phyloP scores from a whole-genome alignment of 164 flowering plant genomes.

The Nymphaea thermarum region DNA sequence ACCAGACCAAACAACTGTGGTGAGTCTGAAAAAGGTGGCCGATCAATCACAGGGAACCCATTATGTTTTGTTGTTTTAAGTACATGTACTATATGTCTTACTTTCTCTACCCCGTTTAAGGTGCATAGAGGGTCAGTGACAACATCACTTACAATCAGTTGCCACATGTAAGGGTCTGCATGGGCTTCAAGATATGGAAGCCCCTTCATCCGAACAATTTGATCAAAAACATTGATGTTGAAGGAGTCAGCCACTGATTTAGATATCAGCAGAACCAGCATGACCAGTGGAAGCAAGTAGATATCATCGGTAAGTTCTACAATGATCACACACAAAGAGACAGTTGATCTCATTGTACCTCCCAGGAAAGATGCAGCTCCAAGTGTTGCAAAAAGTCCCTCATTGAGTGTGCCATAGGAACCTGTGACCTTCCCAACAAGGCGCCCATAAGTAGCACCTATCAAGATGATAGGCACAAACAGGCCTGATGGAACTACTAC shows the following conservation, averaged over 20 bases:
- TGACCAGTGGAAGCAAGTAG: slow-evolving; percentile 62
- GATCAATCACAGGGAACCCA: slow-evolving; percentile 86
- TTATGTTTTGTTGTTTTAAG: slow-evolving; percentile 60
- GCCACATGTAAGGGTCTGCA: slow-evolving; percentile 92
- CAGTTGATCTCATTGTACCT: slow-evolving; percentile 89
- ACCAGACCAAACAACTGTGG: slow-evolving; percentile 58
- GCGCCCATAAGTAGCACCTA: slow-evolving; percentile 92
- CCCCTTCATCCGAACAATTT: slow-evolving; percentile 69
- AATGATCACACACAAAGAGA: slow-evolving; percentile 71
- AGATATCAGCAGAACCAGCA: slow-evolving; percentile 85
- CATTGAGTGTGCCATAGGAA: slow-evolving; percentile 40
- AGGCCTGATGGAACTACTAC: slow-evolving; percentile 76
- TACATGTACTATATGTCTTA: slow-evolving; percentile 54
- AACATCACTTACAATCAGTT: slow-evolving; percentile 62
- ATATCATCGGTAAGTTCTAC: slow-evolving; percentile 79
- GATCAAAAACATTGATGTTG: slow-evolving; percentile 58
- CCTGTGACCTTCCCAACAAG: slow-evolving; percentile 61
- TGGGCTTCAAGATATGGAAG: slow-evolving; percentile 73
- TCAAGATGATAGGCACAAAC: slow-evolving; percentile 75
- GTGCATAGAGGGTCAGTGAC: slow-evolving; percentile 65
- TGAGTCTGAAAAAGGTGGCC: slow-evolving; percentile 39
- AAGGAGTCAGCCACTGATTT: slow-evolving; percentile 86
- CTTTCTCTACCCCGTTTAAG: slow-evolving; percentile 74
- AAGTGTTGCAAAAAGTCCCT: slow-evolving; percentile 83
- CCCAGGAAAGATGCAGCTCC: slow-evolving; percentile 91